Evolutionary conservation across 2,329 filamentous ascomycete species (phyloP).

Genomic region (Ophiocordyceps camponoti-rufipedis): DNA sequence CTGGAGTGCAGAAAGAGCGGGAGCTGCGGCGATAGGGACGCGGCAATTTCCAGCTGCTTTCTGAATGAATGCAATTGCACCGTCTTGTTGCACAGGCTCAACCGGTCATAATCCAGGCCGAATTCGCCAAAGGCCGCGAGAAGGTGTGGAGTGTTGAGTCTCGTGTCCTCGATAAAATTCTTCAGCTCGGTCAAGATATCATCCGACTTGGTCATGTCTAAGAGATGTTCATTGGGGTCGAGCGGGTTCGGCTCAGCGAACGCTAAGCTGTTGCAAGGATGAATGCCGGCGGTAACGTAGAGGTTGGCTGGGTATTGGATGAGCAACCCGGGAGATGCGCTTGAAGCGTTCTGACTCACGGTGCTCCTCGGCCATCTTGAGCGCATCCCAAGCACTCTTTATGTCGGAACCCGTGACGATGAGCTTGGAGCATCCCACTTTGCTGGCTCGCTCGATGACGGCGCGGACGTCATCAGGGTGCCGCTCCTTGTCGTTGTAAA

Average conservation of each 20-base stretch:
- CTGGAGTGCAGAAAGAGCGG: constrained; percentile 87
- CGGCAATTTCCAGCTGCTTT: constrained; percentile 62
- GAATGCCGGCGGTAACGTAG: constrained; percentile 83
- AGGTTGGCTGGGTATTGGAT: constrained; percentile 37
- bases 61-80: constrained; percentile 75
- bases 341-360: constrained; percentile 31
- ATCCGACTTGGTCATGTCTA: constrained; percentile 24
- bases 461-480: constrained; percentile 58
- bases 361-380: constrained; percentile 55
- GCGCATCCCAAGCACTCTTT: constrained; percentile 54
- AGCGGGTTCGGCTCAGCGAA: constrained; percentile 40
- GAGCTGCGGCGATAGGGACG: constrained; percentile 48
- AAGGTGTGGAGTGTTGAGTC: constrained; percentile 18
- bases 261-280: constrained; percentile 71
- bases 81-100: constrained; percentile 63
- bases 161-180: constrained; percentile 41
- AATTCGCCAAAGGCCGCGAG: constrained; percentile 85
- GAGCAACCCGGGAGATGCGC: not conserved
- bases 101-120: constrained; percentile 85
- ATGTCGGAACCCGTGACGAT: constrained; percentile 89
- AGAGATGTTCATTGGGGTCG: constrained; percentile 28
- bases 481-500: constrained; percentile 61
- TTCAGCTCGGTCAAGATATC: constrained; percentile 41
- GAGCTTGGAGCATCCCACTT: constrained; percentile 71
- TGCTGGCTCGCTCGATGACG: constrained; percentile 60